Percentiles rank a stretch among this genome's conserved stretches.
phyloP scores from a whole-genome alignment of 441 rosid genomes.

The Macaranga tanarius region DNA sequence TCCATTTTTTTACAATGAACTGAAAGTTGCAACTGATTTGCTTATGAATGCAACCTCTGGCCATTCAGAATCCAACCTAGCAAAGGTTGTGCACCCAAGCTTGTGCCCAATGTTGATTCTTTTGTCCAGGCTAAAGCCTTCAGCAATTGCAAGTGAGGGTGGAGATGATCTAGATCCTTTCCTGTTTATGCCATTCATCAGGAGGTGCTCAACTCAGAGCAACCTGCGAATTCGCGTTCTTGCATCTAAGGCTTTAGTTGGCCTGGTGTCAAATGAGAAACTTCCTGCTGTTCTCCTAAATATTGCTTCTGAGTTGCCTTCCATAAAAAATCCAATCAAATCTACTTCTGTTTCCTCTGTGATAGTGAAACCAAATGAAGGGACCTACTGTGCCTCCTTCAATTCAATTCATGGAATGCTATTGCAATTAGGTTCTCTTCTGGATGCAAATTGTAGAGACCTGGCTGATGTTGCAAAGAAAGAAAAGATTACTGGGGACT shows the following conservation, averaged over 20 bases:
- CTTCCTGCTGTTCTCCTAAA: slow-evolving; percentile 54
- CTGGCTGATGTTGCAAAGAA: slow-evolving; percentile 70
- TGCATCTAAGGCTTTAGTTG: slow-evolving; percentile 92
- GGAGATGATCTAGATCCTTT: slow-evolving; percentile 95
- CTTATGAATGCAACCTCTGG: slow-evolving; percentile 50
- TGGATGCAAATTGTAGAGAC: slow-evolving; percentile 80
- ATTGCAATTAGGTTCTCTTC: slow-evolving; percentile 77
- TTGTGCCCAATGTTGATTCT: slow-evolving; percentile 93
- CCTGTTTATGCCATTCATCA: slow-evolving; percentile 86
- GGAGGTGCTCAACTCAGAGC: slow-evolving; percentile 88
- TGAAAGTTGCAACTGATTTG: slow-evolving; percentile 70
- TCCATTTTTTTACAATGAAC: slow-evolving; percentile 75
- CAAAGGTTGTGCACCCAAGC: slow-evolving; percentile 87
- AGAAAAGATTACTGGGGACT: slow-evolving; percentile 70
- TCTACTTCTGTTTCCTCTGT: slow-evolving; percentile 23
- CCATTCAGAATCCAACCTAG: slow-evolving; percentile 59
- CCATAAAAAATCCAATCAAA: slow-evolving; percentile 22
- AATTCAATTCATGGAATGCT: slow-evolving; percentile 85
- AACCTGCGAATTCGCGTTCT: slow-evolving; percentile 85
- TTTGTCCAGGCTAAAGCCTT: slow-evolving; percentile 94
- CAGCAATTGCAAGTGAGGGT: slow-evolving; percentile 79
- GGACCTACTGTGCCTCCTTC: slow-evolving; percentile 39
- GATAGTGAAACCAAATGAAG: slow-evolving; percentile 22
- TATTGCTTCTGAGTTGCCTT: slow-evolving; percentile 75
- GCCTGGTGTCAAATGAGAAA: slow-evolving; percentile 93